These are phyloP conservation scores for Cladosporium austrohemisphaericum DNA, from an alignment of 2,329 filamentous ascomycete species.

Conservation along the genomic window DNA sequence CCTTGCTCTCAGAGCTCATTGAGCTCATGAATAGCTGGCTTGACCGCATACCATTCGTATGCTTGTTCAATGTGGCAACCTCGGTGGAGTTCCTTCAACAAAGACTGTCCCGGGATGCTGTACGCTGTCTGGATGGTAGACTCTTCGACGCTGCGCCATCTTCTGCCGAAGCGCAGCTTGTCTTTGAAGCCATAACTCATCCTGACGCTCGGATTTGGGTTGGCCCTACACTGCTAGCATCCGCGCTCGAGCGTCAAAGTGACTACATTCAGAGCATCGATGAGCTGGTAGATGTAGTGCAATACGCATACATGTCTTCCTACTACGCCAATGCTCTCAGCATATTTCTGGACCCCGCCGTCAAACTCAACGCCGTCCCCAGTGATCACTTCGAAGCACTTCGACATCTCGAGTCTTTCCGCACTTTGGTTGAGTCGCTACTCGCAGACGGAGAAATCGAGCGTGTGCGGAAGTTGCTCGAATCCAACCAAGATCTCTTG, in stretches of 20 bases:
- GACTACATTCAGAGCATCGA: constrained; percentile 75
- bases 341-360: constrained; percentile 50
- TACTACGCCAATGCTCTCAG: constrained; percentile 76
- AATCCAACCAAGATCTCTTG: constrained; percentile 57
- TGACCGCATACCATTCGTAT: constrained; percentile 70
- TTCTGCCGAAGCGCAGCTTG: constrained; percentile 65
- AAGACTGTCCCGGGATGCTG: constrained; percentile 64
- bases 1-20: constrained; percentile 68
- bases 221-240: constrained; percentile 60
- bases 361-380: constrained; percentile 45
- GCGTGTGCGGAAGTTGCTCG: constrained; percentile 52
- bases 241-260: constrained; percentile 66
- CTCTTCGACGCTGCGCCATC: constrained; percentile 77
- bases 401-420: constrained; percentile 67
- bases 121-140: constrained; percentile 63
- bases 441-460: constrained; percentile 28
- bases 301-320: constrained; percentile 84
- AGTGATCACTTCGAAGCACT: constrained; percentile 63
- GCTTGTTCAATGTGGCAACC: constrained; percentile 76
- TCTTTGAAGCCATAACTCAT: constrained; percentile 65
- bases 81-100: constrained; percentile 77
- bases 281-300: constrained; percentile 56
- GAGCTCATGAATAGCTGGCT: constrained; percentile 67
- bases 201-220: constrained; percentile 56
- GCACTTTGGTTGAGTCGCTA: constrained; percentile 32